Conservation (phyloP, 208 protist species). For the Crithidia brevicula region DNA sequence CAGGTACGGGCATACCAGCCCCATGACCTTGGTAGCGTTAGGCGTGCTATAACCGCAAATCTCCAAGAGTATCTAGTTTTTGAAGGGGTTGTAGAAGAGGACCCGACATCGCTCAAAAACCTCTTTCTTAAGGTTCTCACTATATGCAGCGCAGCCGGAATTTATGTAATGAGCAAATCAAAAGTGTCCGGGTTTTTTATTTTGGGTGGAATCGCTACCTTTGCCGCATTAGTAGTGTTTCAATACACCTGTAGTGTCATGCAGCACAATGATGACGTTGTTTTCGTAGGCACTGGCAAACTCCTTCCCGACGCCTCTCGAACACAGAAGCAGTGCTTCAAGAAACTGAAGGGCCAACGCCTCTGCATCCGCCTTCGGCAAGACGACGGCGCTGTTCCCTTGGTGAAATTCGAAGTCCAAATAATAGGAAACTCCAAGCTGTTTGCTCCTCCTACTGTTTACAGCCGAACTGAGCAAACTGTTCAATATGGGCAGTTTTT, state of each 20-base stretch:
- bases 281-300: conserved; percentile 35
- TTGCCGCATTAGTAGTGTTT: conserved; percentile 22
- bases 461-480: conserved; percentile 48
- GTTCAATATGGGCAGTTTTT: conserved; percentile 78
- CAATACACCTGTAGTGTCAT: conserved; percentile 15
- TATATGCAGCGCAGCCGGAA: conserved; percentile 5
- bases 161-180: conserved; percentile 24
- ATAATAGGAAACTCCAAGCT: conserved; percentile 43
- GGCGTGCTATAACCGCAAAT: conserved; percentile 45
- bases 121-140: conserved; percentile 24
- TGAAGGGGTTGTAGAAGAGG: conserved; percentile 43
- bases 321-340: conserved; percentile 24
- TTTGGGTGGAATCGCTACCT: conserved; percentile 4
- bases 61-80: conserved; percentile 56
- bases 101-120: conserved; percentile 26
- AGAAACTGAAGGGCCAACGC: conserved; percentile 37
- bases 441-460: conserved; percentile 36
- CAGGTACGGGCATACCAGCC: conserved; percentile 57
- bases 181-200: background rate
- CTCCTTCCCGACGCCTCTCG: background rate
- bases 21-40: conserved; percentile 49
- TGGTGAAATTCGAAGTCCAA: conserved; percentile 50
- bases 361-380: conserved; percentile 45
- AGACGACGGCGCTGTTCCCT: conserved; percentile 26
- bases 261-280: conserved; percentile 20